Evolutionary conservation across 345 rosid genomes (phyloP), one percentile per base, ranked within the genome.

Genomic region (Gossypium raimondii): DNA sequence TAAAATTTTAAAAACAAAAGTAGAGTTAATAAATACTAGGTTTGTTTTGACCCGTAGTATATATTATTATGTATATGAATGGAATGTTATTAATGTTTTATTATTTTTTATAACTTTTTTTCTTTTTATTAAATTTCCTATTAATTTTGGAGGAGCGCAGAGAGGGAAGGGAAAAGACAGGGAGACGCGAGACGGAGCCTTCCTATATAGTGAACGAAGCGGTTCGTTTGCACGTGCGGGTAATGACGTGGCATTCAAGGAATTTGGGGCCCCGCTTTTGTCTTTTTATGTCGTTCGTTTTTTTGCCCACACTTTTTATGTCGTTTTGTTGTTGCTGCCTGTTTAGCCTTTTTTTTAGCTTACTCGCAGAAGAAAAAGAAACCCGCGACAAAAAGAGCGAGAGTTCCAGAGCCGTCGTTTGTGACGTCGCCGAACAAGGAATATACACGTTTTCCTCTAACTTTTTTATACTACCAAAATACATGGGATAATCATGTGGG

Each of bases 161-260:
- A 52, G 45, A 11, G 7, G 65, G 14, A 11, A 44, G 76, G 72
- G 70, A 34, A 65, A 58, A 70, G 55, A 64, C 75, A 60, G 73
- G 44, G 70, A 61, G 75, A 50, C 43, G 12, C 17, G 38, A 12
- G 29, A 8, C 3, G 9, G 61, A 20, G 52, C 24, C 27, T 18
- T 61, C 50, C 4, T 76, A 61, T 76, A 76, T 70, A 59, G 79
- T 56, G 75, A 38, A 53, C 57, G 82, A 51, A 72, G 63, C 44
- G 59, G 73, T 73, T 29, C 57, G 48, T 45, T 20, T 20, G n/a
- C 34, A 51, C 45, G 77, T 73, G 79, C n/a, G 74, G 70, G 20
- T 57, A 29, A 34, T 81, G 82, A 81, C 81, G 78, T 83, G 83
- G 76, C 74, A 70, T 67, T 69, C 56, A 9, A 34, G 2, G 53